These are phyloP conservation scores for Cordyceps tenuipes DNA, from an alignment of 2,329 filamentous ascomycete species.

Conservation along the genomic window DNA sequence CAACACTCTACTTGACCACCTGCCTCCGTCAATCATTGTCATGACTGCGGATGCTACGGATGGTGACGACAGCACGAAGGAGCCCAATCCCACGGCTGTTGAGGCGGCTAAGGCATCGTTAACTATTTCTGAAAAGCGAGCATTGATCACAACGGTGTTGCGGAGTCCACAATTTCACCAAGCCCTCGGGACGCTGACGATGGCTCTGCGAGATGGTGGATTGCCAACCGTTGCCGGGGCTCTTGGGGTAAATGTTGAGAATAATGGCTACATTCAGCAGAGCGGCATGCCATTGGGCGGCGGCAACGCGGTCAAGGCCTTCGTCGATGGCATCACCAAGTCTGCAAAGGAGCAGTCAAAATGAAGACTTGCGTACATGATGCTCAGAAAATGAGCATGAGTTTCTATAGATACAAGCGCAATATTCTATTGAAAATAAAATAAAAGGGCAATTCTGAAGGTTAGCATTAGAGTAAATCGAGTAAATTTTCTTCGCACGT, in stretches of 20 bases:
- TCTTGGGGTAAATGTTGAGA: constrained; percentile 68
- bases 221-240: constrained; percentile 85
- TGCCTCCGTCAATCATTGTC: constrained; percentile 72
- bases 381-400: no score
- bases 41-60: constrained; percentile 59
- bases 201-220: constrained; percentile 83
- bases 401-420: no score
- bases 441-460: no score
- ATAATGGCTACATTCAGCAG: constrained; percentile 72
- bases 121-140: constrained; percentile 67
- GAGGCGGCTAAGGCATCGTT: constrained; percentile 67
- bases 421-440: no score
- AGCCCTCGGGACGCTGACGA: constrained; percentile 73
- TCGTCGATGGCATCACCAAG: constrained; percentile 81
- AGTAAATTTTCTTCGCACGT: no score
- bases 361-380: neutral
- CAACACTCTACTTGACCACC: constrained; percentile 65
- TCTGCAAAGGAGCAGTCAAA: constrained; percentile 54
- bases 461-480: no score
- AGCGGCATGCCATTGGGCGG: constrained; percentile 80
- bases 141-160: constrained; percentile 71
- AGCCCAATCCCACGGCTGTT: constrained; percentile 61
- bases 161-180: constrained; percentile 87
- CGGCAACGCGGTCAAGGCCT: constrained; percentile 81
- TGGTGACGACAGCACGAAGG: constrained; percentile 47